Percentiles rank a stretch among this genome's conserved stretches.
phyloP scores from a whole-genome alignment of 2,329 filamentous ascomycete genomes.

The Phyllosticta capitalensis region DNA sequence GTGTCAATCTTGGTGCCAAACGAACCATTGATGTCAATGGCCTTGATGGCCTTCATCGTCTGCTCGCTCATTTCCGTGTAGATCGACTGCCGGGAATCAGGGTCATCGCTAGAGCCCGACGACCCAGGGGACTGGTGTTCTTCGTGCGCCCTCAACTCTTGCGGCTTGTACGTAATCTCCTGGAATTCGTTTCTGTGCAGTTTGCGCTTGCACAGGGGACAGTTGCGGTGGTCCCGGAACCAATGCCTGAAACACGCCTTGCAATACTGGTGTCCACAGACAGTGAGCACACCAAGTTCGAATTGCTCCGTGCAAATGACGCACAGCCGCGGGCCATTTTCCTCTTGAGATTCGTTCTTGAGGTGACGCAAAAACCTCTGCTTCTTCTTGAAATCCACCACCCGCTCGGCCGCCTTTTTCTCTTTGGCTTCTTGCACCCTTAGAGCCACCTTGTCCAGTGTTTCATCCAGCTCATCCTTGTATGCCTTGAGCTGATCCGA shows the following conservation, averaged over 20 bases:
- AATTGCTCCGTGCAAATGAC: constrained; percentile 77
- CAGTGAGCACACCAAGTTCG: constrained; percentile 68
- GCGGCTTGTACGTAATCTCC: constrained; percentile 73
- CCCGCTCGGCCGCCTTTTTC: constrained; percentile 43
- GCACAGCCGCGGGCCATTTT: constrained; percentile 52
- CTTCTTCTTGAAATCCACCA: constrained; percentile 60
- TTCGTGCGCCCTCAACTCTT: constrained; percentile 58
- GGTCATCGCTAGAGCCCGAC: constrained; percentile 12
- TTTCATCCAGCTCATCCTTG: constrained; percentile 52
- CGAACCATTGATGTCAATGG: constrained; percentile 62
- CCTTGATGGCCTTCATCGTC: constrained; percentile 70
- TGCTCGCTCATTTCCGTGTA: constrained; percentile 67
- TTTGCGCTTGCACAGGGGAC: constrained; percentile 71
- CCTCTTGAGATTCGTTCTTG: constrained; percentile 52
- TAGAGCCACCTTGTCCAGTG: constrained; percentile 43
- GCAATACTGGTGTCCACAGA: constrained; percentile 89
- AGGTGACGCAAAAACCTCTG: constrained; percentile 62
- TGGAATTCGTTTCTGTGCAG: constrained; percentile 62
- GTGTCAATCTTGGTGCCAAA: constrained; percentile 89
- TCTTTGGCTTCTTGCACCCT: constrained; percentile 37
- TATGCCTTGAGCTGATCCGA: constrained; percentile 77
- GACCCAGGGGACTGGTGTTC: constrained; percentile 31
- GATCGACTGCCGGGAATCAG: constrained; percentile 38
- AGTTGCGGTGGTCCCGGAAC: constrained; percentile 65
- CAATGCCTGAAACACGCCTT: constrained; percentile 76